These are phyloP conservation scores for Sodiomyces alkalinus DNA, from an alignment of 2,329 filamentous ascomycete genomes.

Conservation along the genomic window DNA sequence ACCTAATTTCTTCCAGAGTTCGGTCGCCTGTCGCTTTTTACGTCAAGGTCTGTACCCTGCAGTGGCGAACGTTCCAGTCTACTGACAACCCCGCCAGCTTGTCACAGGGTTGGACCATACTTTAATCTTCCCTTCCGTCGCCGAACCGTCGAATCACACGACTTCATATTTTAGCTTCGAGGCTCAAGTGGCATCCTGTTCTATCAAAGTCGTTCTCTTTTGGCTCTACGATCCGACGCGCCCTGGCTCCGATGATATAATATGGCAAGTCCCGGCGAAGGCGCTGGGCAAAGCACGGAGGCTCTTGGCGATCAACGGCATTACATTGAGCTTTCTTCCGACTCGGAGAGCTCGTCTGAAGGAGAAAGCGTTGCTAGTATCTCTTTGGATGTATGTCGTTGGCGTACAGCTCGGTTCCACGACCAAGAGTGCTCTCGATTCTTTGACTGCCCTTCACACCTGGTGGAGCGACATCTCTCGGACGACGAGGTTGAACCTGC, in stretches of 20 bases:
- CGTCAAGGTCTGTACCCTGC: too few relatives aligned
- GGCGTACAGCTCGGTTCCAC: constrained; percentile 21
- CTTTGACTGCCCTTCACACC: constrained; percentile 33
- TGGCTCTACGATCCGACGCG: too few relatives aligned
- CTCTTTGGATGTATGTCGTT: constrained; percentile 17
- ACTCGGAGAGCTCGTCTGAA: constrained; percentile 22
- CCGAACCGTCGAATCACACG: too few relatives aligned
- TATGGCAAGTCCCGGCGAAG: constrained; percentile 18
- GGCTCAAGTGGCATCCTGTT: too few relatives aligned
- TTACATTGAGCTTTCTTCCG: constrained; percentile 9
- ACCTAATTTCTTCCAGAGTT: too few relatives aligned
- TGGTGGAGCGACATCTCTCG: constrained; percentile 21
- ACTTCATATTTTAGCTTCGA: too few relatives aligned
- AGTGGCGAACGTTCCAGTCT: too few relatives aligned
- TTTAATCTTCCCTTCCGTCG: too few relatives aligned
- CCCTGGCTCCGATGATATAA: constrained; percentile 11
- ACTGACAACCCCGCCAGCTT: too few relatives aligned
- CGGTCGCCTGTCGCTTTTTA: too few relatives aligned
- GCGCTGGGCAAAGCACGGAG: constrained; percentile 10
- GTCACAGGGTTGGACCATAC: too few relatives aligned
- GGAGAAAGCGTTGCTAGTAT: constrained; percentile 15
- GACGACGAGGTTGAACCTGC: constrained; percentile 11
- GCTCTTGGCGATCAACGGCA: constrained; percentile 8
- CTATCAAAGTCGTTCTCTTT: too few relatives aligned
- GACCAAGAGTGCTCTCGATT: constrained; percentile 30